Base-by-base conservation (phyloP, 2,329 filamentous ascomycete genomes). In the Clathrospora elynae region DNA sequence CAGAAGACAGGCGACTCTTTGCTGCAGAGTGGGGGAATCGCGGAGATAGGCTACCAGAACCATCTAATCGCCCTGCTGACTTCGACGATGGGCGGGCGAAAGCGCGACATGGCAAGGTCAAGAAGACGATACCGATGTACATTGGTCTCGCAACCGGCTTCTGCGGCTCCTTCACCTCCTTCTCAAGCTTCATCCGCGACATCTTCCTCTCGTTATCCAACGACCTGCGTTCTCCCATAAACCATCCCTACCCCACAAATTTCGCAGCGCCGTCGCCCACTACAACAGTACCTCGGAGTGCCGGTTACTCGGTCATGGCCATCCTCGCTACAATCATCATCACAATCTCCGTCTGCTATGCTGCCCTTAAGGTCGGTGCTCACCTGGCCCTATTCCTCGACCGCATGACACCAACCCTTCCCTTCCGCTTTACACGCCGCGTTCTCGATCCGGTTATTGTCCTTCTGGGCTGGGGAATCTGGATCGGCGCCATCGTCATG, bases 81-180 rank as follows among this genome's bases (percentile, higher is more conserved):
- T 36, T 37, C 7, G 33, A 28, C 9, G 29, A 61, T 9, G 72
- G 77, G 4, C 79, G 78, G n/a, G 56, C 80, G 6, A 67, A 63
- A 42, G 62, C 61, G 1, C 57, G 64, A 5, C 67, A 73, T 31
- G 52, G 47, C 5, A 74, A 85, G 61, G 77, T 67, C 17, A 96
- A 96, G 66, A 95, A 95, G 74, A 88, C 87, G 0, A 87, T 95
- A 18, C 91, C 92, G 0, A 76, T 96, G 0, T 96, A 95, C 64
- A 86, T 95, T 45, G 91, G 88, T 35, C 80, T 96, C 5, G 82
- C 88, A 0, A 95, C 87, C 0, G 92, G 87, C 8, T 93, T 93
- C 68, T 95, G 90, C 61, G 89, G 92, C 49, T 91, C 87, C 54
- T 88, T 93, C 61, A 96, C 91, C 0, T 91, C 87, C 7, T 96